Conservation (phyloP, 176 grass and related monocot genomes). For the Luzula sylvatica region DNA sequence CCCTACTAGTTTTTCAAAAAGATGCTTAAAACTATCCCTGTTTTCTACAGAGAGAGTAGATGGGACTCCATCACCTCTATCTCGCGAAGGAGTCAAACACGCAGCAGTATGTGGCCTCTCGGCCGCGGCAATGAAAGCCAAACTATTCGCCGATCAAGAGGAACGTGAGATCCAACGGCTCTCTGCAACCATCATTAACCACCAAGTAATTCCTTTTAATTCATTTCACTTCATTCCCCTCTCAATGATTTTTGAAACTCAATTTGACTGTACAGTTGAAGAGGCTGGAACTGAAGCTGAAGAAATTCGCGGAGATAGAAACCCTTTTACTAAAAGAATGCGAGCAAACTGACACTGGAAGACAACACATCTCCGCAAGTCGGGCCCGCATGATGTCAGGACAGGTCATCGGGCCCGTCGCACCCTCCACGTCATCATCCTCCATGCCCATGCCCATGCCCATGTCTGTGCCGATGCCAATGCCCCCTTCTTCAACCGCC, state of each 20-base stretch:
- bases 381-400: constrained; percentile 32
- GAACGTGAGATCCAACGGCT: constrained; percentile 95
- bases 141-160: constrained; percentile 93
- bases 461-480: neutral
- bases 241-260: neutral
- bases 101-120: constrained; percentile 66
- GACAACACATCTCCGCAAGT: constrained; percentile 55
- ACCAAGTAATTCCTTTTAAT: no score
- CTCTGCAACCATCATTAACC: constrained; percentile 72
- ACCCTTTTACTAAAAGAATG: constrained; percentile 93
- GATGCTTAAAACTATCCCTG: no score
- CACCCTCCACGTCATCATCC: constrained; percentile 12
- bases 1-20: no score
- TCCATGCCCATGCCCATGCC: constrained; percentile 8
- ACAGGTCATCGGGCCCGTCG: constrained; percentile 15
- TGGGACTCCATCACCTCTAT: constrained; percentile 27
- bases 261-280: constrained; percentile 57
- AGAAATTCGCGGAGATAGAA: constrained; percentile 90
- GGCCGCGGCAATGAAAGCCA: constrained; percentile 79
- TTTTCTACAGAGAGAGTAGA: constrained; percentile 1
- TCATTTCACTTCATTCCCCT: neutral
- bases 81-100: constrained; percentile 52
- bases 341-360: constrained; percentile 61
- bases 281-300: constrained; percentile 86
- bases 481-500: constrained; percentile 1